phyloP scores from a whole-genome alignment of 768 basidiomycete species.

The Lactifluus piperatus region DNA sequence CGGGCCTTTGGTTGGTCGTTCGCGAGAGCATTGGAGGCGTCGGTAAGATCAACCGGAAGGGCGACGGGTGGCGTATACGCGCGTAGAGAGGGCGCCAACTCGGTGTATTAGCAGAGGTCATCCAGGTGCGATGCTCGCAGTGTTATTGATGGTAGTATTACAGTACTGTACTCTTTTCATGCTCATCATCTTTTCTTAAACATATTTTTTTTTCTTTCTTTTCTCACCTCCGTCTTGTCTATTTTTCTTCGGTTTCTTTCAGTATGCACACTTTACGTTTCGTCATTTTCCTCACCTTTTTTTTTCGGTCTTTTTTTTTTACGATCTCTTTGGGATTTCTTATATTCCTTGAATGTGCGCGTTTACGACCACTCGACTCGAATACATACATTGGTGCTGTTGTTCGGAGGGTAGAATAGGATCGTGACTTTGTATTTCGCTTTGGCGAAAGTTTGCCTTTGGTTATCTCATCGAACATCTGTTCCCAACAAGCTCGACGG shows the following conservation, averaged over 20 bases:
- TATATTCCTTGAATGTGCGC: neutral
- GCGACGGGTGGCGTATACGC: conserved; percentile 70
- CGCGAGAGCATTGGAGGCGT: conserved; percentile 90
- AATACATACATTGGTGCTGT: too few relatives aligned
- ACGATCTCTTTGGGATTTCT: neutral
- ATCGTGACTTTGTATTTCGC: too few relatives aligned
- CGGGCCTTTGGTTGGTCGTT: conserved; percentile 85
- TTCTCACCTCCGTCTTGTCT: neutral
- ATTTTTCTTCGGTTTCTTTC: neutral
- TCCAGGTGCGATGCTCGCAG: neutral
- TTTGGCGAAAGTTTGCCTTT: too few relatives aligned
- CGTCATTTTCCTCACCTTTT: neutral
- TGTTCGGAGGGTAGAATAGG: too few relatives aligned
- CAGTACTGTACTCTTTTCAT: neutral
- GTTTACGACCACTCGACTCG: neutral
- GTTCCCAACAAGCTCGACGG: too few relatives aligned
- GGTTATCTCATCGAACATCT: too few relatives aligned
- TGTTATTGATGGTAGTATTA: neutral
- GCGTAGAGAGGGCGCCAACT: conserved; percentile 29
- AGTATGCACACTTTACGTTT: neutral
- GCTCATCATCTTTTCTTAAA: neutral
- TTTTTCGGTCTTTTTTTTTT: neutral
- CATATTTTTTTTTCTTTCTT: neutral
- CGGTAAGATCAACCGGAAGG: conserved; percentile 68
- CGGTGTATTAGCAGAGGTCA: too few relatives aligned